Conservation (phyloP, 108 stramenopile species). For the Nitzschia putrida region DNA sequence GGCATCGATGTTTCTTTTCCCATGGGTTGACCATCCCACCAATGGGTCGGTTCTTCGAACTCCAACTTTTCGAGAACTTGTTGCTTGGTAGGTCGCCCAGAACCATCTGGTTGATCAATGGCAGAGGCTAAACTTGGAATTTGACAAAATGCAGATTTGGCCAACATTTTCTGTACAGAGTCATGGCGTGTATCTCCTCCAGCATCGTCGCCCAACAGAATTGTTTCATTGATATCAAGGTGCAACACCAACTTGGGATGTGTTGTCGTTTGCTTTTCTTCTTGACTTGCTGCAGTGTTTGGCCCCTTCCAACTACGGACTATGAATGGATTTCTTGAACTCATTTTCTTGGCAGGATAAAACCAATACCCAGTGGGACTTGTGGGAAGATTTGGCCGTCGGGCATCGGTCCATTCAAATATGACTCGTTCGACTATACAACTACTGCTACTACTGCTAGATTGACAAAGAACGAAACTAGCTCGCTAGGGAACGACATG, state of each 20-base stretch:
- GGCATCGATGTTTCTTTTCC: constrained; percentile 36
- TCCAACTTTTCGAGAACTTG: neutral
- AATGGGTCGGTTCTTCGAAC: constrained; percentile 60
- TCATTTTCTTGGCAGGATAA: too few relatives aligned
- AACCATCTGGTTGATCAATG: neutral
- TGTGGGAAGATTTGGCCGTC: too few relatives aligned
- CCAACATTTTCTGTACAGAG: constrained; percentile 74
- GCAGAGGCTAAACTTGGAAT: constrained; percentile 20
- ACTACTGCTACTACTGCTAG: too few relatives aligned
- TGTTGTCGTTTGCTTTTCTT: too few relatives aligned
- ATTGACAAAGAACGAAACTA: too few relatives aligned
- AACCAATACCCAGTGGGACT: too few relatives aligned
- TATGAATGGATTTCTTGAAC: too few relatives aligned
- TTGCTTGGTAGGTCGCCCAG: neutral
- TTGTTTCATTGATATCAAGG: constrained; percentile 89
- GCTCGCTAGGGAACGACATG: too few relatives aligned
- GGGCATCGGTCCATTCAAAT: too few relatives aligned
- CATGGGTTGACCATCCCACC: constrained; percentile 82
- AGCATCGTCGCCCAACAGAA: constrained; percentile 80
- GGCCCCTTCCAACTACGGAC: too few relatives aligned
- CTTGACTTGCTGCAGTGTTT: too few relatives aligned
- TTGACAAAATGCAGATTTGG: constrained; percentile 83
- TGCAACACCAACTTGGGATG: constrained; percentile 41
- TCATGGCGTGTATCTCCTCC: constrained; percentile 78
- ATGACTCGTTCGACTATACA: too few relatives aligned